Evolutionary conservation across 2,329 filamentous ascomycete species (phyloP), one percentile per base, ranked within the genome.

Genomic region (Fusarium marasasianum): DNA sequence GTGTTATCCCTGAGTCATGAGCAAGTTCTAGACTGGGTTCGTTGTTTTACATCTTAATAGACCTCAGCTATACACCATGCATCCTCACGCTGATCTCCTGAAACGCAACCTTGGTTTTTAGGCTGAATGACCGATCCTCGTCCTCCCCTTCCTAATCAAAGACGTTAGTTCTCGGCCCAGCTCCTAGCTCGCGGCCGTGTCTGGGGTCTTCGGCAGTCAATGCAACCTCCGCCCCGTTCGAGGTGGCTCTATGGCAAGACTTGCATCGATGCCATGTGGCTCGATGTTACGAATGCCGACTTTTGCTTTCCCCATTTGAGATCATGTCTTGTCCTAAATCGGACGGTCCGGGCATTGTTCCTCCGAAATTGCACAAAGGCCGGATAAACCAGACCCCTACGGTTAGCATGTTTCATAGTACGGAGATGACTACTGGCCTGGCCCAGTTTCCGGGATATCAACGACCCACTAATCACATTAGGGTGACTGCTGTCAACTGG

Each of bases 361-460:
- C 64, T 74, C 72, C 72, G 72, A 53, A 51, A 56, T 45, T 74
- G 72, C 60, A 69, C 29, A 45, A 40, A 57, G 22, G 20, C 48
- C 71, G 71, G 71, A 59, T 68, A 74, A 74, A 74, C 43, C 44
- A 47, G 48, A 15, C 41, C 48, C 47, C 29, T 62, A 17, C 29
- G 44, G 53, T 62, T 47, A 58, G 66, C 26, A 44, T 31, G 66
- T 68, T 63, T 74, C 56, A 70, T 31, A 38, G 31, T 47, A 58
- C 72, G 72, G 71, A 71, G 55, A 69, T 64, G 63, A 69, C 48
- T 69, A 33, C 53, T 60, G 22, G 10, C 44, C 58, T 54, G 10
- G 72, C 41, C 47, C 9, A 33, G 35, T 37, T 60, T 31, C 55
- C 43, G 56, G 48, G 20, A 48, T 45, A 38, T 33, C 38, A 58